Evolutionary conservation across 306 rosid species (phyloP), one percentile per base, ranked within the genome.

Genomic region (Mimosa pudica): DNA sequence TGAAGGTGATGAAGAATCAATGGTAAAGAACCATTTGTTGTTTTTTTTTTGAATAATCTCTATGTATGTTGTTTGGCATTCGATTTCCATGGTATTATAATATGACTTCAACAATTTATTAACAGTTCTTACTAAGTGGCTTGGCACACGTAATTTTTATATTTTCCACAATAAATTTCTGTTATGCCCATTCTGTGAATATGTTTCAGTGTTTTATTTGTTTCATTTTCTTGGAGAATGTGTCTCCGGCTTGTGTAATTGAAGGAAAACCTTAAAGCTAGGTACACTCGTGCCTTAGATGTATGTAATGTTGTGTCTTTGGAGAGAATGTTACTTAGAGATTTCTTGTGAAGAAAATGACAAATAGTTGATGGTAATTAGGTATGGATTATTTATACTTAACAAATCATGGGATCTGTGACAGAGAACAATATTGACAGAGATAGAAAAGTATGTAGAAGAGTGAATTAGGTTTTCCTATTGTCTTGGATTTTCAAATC

Each of bases 1-100:
- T 12, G 98, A 95, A 87, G 99, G 98, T 57, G 98, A 93, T 69
- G 99, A 95, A 83, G 99, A 95, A 81, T 95, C 98, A 89, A 93
- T 95, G 99, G 99, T 95, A 87, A 83, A 62, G 57, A 78, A 77
- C 57, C 57, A 2, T 24, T 30, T 66, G 8, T 62, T 17, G n/a
- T 82, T 61, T 65, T 62, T 17, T 24, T 82, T 61, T 65, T 13
- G 36, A 38, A 62, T 16, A 0, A 30, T 55, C 8, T n/a, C n/a
- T 73, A 41, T 66, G 17, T 65, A 24, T 20, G 11, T 36, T 73
- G 32, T 24, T 35, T 48, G 65, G 69, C 78, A 62, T n/a, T 41
- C 66, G 20, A 33, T 54, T 2, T 66, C 16, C 32, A 66, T 66
- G 81, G 20, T 36, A 52, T 75, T 42, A 41, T 70, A 71, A 46